Evolutionary conservation across 2,329 filamentous ascomycete genomes (phyloP), one percentile per base, ranked within the genome.

Genomic region (Aspergillus felis): DNA sequence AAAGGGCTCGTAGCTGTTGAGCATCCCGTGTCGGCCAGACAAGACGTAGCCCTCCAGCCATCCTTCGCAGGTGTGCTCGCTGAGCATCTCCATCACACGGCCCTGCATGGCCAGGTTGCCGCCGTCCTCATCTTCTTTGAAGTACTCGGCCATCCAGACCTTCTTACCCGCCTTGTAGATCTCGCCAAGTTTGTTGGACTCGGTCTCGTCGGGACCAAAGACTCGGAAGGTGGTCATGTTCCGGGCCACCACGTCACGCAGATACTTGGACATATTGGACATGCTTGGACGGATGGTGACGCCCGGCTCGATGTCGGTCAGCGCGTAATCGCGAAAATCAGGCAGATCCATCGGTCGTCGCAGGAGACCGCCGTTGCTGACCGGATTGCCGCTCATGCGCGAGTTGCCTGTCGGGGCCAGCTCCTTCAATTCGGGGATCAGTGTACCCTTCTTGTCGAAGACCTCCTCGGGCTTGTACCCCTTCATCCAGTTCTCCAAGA

Each of bases 1-100:
- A 69, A 92, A 92, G 0, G 89, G 88, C 72, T 92, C 89, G 75
- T 92, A 92, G 69, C 86, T 89, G 81, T 91, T 92, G 58, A 92
- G 82, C 58, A 92, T 71, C 12, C 89, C 89, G 63, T 92, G 89
- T 4, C 89, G 83, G 28, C 89, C 89, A 55, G 85, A 90, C 2
- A 92, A 80, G 46, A 90, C 75, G 69, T 92, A 92, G 3, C 89
- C 89, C 76, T 92, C 89, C 17, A 92, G 79, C 89, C 89, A 92
- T 27, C 88, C 89, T 72, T 92, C 89, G 59, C 84, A 85, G 17
- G 88, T 92, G 70, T 92, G 89, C 73, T 92, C 89, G 20, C 86
- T 89, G n/a, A 92, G 82, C 71, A 92, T 92, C 72, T 92, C 89
- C 87, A 92, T 92, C 38, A 92, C 89, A 28, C 88, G 82, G 17